phyloP scores from a whole-genome alignment of 1,139 yeast species.

The Torulaspora pretoriensis region DNA sequence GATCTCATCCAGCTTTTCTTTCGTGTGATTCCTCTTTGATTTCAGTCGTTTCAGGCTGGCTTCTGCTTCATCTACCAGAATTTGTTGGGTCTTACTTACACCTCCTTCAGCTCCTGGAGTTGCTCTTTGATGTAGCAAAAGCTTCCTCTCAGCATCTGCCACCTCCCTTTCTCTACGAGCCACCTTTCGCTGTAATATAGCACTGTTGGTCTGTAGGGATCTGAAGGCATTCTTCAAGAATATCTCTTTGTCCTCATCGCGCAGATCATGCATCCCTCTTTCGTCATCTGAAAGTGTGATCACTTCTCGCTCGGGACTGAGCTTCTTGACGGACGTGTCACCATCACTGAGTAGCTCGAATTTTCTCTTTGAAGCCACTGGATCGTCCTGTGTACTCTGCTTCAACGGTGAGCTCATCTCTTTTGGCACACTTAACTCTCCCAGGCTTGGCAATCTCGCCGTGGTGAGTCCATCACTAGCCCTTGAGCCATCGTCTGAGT shows the following conservation, averaged over 20 bases:
- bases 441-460: slow-evolving; percentile 2
- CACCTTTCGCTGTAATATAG: slow-evolving; percentile 22
- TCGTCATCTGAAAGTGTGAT: slow-evolving; percentile 19
- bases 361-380: slow-evolving; percentile 4
- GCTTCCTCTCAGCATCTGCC: slow-evolving; percentile 17
- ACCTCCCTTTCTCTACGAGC: slow-evolving; percentile 22
- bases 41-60: slow-evolving; percentile 11
- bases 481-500: slow-evolving; percentile 13
- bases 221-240: slow-evolving; percentile 14
- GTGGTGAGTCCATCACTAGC: background rate
- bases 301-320: slow-evolving; percentile 10
- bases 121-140: slow-evolving; percentile 14
- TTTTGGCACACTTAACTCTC: slow-evolving; percentile 4
- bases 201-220: slow-evolving; percentile 17
- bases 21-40: slow-evolving; percentile 21
- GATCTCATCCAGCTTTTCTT: slow-evolving; percentile 19
- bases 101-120: slow-evolving; percentile 5
- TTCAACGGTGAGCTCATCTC: slow-evolving; percentile 13
- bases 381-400: slow-evolving; percentile 7
- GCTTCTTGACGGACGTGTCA: slow-evolving; percentile 4
- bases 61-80: slow-evolving; percentile 21
- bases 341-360: slow-evolving; percentile 2
- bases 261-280: slow-evolving; percentile 6
- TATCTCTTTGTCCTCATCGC: slow-evolving; percentile 11
- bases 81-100: slow-evolving; percentile 17